phyloP scores from a whole-genome alignment of 192 early-diverging fungal genomes.

The Entomortierella beljakovae region DNA sequence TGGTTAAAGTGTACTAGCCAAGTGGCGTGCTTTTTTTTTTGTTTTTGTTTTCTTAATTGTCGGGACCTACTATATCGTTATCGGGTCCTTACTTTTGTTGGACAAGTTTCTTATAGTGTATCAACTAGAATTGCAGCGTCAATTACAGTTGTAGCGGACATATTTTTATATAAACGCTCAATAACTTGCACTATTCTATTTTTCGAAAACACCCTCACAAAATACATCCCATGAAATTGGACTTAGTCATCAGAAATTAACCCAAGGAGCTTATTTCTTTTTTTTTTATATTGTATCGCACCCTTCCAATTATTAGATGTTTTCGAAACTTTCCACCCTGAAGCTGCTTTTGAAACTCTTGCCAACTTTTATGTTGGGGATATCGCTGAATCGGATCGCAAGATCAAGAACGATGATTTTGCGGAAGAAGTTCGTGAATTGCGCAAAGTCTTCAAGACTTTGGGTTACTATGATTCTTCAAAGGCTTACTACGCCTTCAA shows the following conservation, averaged over 20 bases:
- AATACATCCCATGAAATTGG: too few relatives aligned
- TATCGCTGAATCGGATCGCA: constrained; percentile 61
- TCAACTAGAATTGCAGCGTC: neutral
- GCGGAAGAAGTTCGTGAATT: constrained; percentile 72
- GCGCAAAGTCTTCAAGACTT: constrained; percentile 59
- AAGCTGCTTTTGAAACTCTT: constrained; percentile 70
- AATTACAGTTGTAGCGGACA: too few relatives aligned
- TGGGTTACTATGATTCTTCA: constrained; percentile 72
- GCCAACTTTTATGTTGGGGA: constrained; percentile 85
- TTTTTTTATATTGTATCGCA: too few relatives aligned
- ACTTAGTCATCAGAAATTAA: neutral
- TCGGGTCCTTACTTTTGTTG: too few relatives aligned
- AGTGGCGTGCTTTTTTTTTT: constrained; percentile 7
- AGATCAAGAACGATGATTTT: constrained; percentile 64
- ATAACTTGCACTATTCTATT: too few relatives aligned
- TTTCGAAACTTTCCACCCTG: constrained; percentile 83
- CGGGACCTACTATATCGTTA: too few relatives aligned
- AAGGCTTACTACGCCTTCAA: constrained; percentile 79
- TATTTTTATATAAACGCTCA: too few relatives aligned
- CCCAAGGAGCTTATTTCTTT: neutral
- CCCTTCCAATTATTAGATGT: constrained; percentile 59
- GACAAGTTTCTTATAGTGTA: too few relatives aligned
- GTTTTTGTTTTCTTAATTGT: neutral
- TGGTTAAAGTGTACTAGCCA: too few relatives aligned
- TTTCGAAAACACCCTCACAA: too few relatives aligned